Conservation (phyloP, 2,329 filamentous ascomycete species). For the Escovopsis sp. region DNA sequence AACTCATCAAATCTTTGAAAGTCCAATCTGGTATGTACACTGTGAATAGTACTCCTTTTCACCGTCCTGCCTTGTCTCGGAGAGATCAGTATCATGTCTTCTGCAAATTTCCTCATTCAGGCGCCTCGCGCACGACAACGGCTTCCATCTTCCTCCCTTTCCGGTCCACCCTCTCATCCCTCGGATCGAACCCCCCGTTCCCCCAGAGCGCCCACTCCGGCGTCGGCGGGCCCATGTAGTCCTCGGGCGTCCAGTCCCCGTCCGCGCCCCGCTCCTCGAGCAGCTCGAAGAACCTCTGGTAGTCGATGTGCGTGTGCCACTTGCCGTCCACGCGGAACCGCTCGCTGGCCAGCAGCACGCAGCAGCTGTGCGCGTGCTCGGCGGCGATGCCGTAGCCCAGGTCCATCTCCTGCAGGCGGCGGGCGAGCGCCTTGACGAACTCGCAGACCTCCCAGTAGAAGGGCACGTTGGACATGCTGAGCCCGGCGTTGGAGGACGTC, state of each 20-base stretch:
- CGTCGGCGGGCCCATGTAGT: conserved; percentile 75
- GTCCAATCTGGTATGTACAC: too few relatives aligned
- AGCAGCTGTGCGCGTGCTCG: conserved; percentile 92
- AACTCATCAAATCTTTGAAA: too few relatives aligned
- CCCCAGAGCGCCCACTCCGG: conserved; percentile 94
- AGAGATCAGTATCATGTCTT: too few relatives aligned
- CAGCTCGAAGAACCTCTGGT: conserved; percentile 73
- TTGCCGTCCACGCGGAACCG: conserved; percentile 62
- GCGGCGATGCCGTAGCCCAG: conserved; percentile 82
- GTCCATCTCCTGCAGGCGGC: conserved; percentile 52
- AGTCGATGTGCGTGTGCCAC: conserved; percentile 90
- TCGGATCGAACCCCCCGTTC: conserved; percentile 83
- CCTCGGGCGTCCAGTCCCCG: conserved; percentile 67
- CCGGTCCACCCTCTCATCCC: conserved; percentile 72
- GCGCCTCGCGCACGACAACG: conserved; percentile 18
- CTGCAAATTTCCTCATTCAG: conserved; percentile 5
- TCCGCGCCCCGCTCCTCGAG: conserved; percentile 53
- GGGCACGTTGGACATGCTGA: conserved; percentile 95
- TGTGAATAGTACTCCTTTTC: too few relatives aligned
- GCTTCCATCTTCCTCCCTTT: conserved; percentile 57
- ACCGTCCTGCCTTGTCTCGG: too few relatives aligned
- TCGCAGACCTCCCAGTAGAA: conserved; percentile 83
- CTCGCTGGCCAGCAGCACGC: conserved; percentile 70
- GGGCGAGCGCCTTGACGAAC: conserved; percentile 65
- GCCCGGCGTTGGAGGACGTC: conserved; percentile 65